Evolutionary conservation across 371 early-diverging fungal genomes (phyloP).

Genomic region (Syncephalastrum racemosum): DNA sequence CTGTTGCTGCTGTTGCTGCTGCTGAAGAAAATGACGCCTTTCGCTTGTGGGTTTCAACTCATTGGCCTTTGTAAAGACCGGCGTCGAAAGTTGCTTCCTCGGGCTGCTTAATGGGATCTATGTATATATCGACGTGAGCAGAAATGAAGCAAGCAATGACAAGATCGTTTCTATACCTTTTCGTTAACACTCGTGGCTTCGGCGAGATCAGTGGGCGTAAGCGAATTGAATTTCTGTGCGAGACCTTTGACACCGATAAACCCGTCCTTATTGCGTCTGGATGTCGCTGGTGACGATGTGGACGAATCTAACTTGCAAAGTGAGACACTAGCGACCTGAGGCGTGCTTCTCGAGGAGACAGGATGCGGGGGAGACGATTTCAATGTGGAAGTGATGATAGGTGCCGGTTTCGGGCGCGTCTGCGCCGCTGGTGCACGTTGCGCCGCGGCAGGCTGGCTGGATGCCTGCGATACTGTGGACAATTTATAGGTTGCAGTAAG

Average conservation of each 20-base stretch:
- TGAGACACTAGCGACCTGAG: neutral
- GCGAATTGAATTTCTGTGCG: conserved; percentile 2
- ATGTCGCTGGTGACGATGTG: neutral
- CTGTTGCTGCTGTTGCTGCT: conserved; percentile 1
- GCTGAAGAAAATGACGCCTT: neutral
- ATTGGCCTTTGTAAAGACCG: neutral
- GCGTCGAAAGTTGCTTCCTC: neutral
- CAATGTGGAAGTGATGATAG: neutral
- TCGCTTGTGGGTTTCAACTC: conserved; percentile 2
- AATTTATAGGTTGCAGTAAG: too few species aligned
- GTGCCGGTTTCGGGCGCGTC: conserved; percentile 4
- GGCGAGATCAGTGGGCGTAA: too few species aligned
- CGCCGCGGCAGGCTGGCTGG: too few species aligned
- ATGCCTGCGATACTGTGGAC: too few species aligned
- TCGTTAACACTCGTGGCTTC: neutral
- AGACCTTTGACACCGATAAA: conserved; percentile 16
- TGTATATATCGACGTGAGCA: too few species aligned
- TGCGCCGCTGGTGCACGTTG: too few species aligned
- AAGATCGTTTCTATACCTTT: neutral
- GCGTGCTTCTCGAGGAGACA: neutral
- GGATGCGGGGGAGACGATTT: neutral
- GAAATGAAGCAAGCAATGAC: neutral
- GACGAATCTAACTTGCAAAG: neutral
- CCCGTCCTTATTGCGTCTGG: conserved; percentile 8
- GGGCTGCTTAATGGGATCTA: neutral